Conservation (phyloP, 345 rosid genomes). For the sweet orange (Citrus sinensis) region DVS_A1.0 CM039162.1:27017001-27017500, state of each 20-base stretch:
- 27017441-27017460: too few relatives aligned
- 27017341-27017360: background rate
- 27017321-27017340: background rate
- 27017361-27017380: background rate
- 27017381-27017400: background rate
- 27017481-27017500: background rate
- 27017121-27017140: background rate
- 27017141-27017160: conserved; percentile 65
- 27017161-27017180: conserved; percentile 77
- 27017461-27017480: background rate
- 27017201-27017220: conserved; percentile 68
- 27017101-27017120: background rate
- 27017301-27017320: background rate
- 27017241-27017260: background rate
- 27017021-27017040: conserved; percentile 74
- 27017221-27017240: background rate
- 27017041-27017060: conserved; percentile 84
- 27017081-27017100: background rate
- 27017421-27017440: too few relatives aligned
- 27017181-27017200: conserved; percentile 76
- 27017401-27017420: background rate
- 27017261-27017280: background rate
- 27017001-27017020: conserved; percentile 70
- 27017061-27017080: conserved; percentile 6
- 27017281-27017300: background rate